A percentile compares a stretch with the other conserved stretches of the same genome.
phyloP scores from a whole-genome alignment of 2,329 filamentous ascomycete species.

The Amauroascus niger region DNA sequence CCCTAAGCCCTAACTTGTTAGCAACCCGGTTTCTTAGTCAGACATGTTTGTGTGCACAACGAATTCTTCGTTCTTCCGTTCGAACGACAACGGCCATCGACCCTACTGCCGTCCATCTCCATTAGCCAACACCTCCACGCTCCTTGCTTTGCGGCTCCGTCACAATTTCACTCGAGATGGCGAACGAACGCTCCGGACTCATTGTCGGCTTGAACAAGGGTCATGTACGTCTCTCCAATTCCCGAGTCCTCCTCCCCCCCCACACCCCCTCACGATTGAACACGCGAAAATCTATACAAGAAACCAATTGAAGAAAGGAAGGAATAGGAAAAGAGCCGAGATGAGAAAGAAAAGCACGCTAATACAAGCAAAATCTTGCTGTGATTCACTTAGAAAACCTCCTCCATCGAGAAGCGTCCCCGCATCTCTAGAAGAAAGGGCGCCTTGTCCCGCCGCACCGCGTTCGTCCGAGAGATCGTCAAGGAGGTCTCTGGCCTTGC shows the following conservation, averaged over 20 bases:
- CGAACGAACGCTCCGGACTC: conserved; percentile 45
- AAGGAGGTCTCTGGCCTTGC: conserved; percentile 95
- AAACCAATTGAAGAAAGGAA: background rate
- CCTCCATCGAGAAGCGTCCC: conserved; percentile 63
- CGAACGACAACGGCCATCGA: conserved; percentile 10
- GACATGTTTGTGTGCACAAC: conserved; percentile 4
- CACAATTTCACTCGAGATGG: conserved; percentile 40
- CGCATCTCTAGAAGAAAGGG: conserved; percentile 83
- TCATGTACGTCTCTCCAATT: conserved; percentile 47
- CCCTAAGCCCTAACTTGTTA: conserved; percentile 8
- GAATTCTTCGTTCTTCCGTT: conserved; percentile 4
- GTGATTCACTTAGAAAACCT: conserved; percentile 59
- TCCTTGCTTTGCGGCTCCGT: conserved; percentile 21
- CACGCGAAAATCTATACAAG: too few species aligned
- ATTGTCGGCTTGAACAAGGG: conserved; percentile 55
- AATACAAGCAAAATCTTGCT: background rate
- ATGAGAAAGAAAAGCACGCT: background rate
- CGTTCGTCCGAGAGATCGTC: conserved; percentile 93
- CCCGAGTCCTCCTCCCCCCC: conserved; percentile 15
- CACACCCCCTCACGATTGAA: background rate
- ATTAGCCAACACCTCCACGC: conserved; percentile 16
- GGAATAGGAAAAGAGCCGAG: background rate
- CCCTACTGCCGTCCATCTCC: conserved; percentile 11
- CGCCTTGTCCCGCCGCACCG: conserved; percentile 90
- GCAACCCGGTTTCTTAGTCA: background rate